Conservation (phyloP, 495 filamentous ascomycete species). For the Barbatosphaeria neglecta region DNA sequence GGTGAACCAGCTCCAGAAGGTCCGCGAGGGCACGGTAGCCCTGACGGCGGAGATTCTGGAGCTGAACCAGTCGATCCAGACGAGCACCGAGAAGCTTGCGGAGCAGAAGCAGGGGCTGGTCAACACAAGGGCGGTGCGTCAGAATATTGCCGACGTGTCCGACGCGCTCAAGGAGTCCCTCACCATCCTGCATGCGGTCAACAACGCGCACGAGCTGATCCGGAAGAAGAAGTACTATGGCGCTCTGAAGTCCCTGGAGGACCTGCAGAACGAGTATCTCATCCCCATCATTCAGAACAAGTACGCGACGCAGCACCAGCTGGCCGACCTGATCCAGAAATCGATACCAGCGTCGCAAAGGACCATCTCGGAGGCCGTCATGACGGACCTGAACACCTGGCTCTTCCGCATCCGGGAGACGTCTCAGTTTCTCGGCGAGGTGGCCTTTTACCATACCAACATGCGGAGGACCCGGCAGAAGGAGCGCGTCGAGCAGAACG, state of each 20-base stretch:
- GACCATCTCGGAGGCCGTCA: constrained; percentile 88
- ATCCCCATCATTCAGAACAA: constrained; percentile 49
- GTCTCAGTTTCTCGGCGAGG: constrained; percentile 86
- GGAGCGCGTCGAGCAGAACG: constrained; percentile 58
- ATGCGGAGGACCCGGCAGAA: constrained; percentile 75
- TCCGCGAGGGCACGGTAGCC: constrained; percentile 75
- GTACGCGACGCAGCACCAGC: constrained; percentile 84
- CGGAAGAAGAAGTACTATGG: constrained; percentile 90
- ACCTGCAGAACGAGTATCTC: constrained; percentile 91
- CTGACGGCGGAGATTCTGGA: constrained; percentile 86
- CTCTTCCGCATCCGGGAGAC: constrained; percentile 92
- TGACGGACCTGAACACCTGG: constrained; percentile 96
- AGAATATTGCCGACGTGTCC: constrained; percentile 91
- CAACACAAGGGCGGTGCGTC: constrained; percentile 79
- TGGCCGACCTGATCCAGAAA: constrained; percentile 90
- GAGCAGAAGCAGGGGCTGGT: constrained; percentile 91
- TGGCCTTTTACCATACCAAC: constrained; percentile 94
- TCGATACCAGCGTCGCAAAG: constrained; percentile 88
- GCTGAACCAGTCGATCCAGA: constrained; percentile 87
- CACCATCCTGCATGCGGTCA: constrained; percentile 83
- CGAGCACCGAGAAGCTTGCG: constrained; percentile 87
- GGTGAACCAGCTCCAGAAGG: constrained; percentile 81
- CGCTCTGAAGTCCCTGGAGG: constrained; percentile 84
- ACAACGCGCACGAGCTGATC: constrained; percentile 85
- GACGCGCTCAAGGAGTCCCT: constrained; percentile 81